phyloP scores from a whole-genome alignment of 768 basidiomycete species.

The Xanthoconium stramineum region DNA sequence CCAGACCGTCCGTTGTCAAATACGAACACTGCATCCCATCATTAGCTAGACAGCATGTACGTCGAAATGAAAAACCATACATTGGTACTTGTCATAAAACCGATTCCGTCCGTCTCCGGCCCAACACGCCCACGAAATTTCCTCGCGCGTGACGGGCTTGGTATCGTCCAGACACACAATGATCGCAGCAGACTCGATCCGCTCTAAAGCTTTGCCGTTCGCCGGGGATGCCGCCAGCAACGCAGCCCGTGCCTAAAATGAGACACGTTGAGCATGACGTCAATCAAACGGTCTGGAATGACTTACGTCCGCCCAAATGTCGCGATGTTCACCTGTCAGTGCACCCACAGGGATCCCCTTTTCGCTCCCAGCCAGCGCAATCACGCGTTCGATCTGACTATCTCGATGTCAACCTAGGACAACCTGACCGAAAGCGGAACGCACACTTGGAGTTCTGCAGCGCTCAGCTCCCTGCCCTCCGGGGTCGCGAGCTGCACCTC shows the following conservation, averaged over 20 bases:
- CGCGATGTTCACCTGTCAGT: constrained; percentile 85
- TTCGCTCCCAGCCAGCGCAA: constrained; percentile 54
- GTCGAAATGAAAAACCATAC: constrained; percentile 40
- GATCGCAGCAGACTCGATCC: constrained; percentile 89
- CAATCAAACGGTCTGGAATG: constrained; percentile 28
- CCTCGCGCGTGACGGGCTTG: constrained; percentile 76
- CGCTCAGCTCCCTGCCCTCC: constrained; percentile 68
- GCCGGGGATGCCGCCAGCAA: constrained; percentile 59
- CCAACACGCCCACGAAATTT: constrained; percentile 81
- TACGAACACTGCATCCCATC: constrained; percentile 65
- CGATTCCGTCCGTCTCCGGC: constrained; percentile 87
- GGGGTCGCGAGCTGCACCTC: constrained; percentile 67
- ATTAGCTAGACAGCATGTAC: constrained; percentile 2
- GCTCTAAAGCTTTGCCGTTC: constrained; percentile 67
- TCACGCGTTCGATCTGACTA: constrained; percentile 68
- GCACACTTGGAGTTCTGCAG: constrained; percentile 77
- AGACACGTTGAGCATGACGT: not conserved
- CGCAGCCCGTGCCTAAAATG: constrained; percentile 49
- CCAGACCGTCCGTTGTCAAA: constrained; percentile 94
- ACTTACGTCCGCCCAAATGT: constrained; percentile 85
- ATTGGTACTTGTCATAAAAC: constrained; percentile 96
- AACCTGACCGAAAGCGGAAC: constrained; percentile 5
- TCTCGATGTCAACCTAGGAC: not conserved
- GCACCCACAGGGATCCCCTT: constrained; percentile 63
- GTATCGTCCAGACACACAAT: constrained; percentile 83